Conservation (phyloP, 2,329 filamentous ascomycete species). For the Talaromyces sp. region DNA sequence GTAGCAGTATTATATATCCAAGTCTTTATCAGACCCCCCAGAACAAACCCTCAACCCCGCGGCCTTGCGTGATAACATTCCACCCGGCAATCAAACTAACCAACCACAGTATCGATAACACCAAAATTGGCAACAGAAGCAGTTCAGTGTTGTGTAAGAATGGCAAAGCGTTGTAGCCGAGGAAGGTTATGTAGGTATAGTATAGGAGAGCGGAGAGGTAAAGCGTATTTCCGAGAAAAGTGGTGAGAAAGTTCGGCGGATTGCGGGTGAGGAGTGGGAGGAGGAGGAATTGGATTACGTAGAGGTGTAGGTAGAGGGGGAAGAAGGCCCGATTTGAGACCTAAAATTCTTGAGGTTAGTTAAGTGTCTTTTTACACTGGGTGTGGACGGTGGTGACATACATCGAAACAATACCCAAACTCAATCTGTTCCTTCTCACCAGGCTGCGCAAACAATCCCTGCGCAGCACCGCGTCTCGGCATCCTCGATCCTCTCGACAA, state of each 20-base stretch:
- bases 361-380: background rate
- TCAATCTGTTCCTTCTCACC: constrained; percentile 59
- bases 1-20: background rate
- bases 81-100: constrained; percentile 48
- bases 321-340: constrained; percentile 66
- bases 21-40: constrained; percentile 37
- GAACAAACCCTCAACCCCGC: constrained; percentile 43
- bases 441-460: constrained; percentile 59
- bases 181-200: constrained; percentile 66
- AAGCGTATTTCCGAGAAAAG: constrained; percentile 63
- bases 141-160: constrained; percentile 67
- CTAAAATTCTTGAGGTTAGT: constrained; percentile 27
- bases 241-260: constrained; percentile 42
- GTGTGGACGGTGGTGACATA: constrained; percentile 31
- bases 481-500: constrained; percentile 42
- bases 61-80: constrained; percentile 45
- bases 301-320: constrained; percentile 64
- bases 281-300: constrained; percentile 64
- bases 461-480: constrained; percentile 47
- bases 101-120: constrained; percentile 59
- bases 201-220: constrained; percentile 65
- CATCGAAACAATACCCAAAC: constrained; percentile 70
- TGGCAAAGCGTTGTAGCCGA: constrained; percentile 66
- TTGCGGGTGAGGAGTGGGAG: constrained; percentile 55
- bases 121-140: constrained; percentile 59